A percentile compares a stretch with the other conserved stretches of the same genome.
Conservation (phyloP, 768 basidiomycete species). For the Mycena vitilis region DNA sequence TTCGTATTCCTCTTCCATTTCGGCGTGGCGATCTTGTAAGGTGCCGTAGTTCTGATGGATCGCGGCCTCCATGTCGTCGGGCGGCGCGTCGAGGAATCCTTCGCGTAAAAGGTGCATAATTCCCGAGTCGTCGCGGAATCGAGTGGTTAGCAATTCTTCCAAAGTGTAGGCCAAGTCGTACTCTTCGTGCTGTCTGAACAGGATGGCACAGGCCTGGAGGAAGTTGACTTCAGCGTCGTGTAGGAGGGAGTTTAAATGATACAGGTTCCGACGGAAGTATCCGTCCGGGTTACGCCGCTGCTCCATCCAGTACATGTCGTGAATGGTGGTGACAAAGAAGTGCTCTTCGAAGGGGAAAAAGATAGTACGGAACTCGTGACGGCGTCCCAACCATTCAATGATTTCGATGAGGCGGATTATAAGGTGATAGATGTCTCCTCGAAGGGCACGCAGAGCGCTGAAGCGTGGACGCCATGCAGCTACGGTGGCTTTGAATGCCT, state of each 20-base stretch:
- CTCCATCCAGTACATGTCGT: not conserved
- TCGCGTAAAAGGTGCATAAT: not conserved
- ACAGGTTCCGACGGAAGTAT: not conserved
- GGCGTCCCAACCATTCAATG: not conserved
- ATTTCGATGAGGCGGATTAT: not conserved
- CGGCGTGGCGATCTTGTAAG: not conserved
- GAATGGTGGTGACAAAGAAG: not conserved
- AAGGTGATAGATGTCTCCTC: not conserved
- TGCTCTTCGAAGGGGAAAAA: constrained; percentile 7
- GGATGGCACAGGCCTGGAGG: not conserved
- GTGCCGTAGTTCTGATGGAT: not conserved
- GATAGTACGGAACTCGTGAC: not conserved
- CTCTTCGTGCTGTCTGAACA: not conserved
- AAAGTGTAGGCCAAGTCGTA: not conserved
- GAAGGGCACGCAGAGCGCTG: not conserved
- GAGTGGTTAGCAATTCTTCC: not conserved
- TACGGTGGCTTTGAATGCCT: not conserved
- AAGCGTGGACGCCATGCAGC: not conserved
- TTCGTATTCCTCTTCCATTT: not conserved
- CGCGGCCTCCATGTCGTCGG: not conserved
- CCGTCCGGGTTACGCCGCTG: not conserved
- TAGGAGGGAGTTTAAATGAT: not conserved
- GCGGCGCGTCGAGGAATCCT: not conserved
- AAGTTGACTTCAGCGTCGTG: constrained; percentile 13
- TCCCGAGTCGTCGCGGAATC: not conserved